Percentiles rank a stretch among this genome's conserved stretches.
Evolutionary conservation across 2,329 filamentous ascomycete species (phyloP).

Genomic region (Alternaria brassicicola): DNA sequence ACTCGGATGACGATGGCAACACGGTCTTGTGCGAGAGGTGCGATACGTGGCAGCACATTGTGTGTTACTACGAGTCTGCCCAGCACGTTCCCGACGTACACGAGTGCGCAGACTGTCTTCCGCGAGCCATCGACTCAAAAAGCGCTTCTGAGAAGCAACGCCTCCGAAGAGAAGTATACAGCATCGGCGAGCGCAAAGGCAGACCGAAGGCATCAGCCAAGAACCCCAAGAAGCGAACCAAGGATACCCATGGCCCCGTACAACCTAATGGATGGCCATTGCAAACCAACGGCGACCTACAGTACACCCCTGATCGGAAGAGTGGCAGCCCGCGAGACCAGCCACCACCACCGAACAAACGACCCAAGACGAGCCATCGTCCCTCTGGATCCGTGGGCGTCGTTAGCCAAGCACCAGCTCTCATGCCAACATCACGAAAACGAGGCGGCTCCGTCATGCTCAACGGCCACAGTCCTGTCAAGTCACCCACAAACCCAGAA

Average conservation of each 20-base stretch:
- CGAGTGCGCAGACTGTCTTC: constrained; percentile 87
- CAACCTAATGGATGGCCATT: constrained; percentile 70
- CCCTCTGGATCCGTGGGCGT: constrained; percentile 76
- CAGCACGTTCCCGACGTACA: constrained; percentile 77
- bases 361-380: constrained; percentile 81
- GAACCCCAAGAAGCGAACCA: constrained; percentile 85
- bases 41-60: constrained; percentile 97
- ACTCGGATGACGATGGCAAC: constrained; percentile 92
- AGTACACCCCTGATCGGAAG: constrained; percentile 54
- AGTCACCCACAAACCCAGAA: constrained; percentile 71
- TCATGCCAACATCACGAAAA: constrained; percentile 67
- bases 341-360: constrained; percentile 73
- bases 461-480: constrained; percentile 76
- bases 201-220: constrained; percentile 78
- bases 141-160: constrained; percentile 76
- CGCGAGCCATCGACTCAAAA: constrained; percentile 73
- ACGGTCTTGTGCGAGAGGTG: constrained; percentile 96
- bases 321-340: constrained; percentile 59
- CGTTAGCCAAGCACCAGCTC: constrained; percentile 68
- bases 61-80: constrained; percentile 86
- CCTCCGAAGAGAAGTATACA: constrained; percentile 64
- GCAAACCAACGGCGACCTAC: constrained; percentile 63
- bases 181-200: constrained; percentile 67
- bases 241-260: constrained; percentile 65
- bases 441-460: constrained; percentile 62